Evolutionary conservation across 805 yeast species (phyloP).

Genomic region (Nakazawaea peltata): DNA sequence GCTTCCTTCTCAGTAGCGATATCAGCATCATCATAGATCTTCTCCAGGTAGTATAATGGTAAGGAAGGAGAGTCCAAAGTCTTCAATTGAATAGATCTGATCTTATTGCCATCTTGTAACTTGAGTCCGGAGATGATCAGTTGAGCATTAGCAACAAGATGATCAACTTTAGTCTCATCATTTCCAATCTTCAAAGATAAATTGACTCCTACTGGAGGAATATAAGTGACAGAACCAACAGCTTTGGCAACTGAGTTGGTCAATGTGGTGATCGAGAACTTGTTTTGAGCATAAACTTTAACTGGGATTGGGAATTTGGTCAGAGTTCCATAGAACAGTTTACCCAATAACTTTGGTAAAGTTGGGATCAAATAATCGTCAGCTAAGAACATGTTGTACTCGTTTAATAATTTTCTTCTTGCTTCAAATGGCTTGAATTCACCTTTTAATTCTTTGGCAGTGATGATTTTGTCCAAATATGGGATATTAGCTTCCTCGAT

Average conservation of each 20-base stretch:
- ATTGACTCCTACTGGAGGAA: slow-evolving; percentile 69
- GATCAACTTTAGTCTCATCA: slow-evolving; percentile 32
- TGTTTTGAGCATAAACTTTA: slow-evolving; percentile 27
- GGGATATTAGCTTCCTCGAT: slow-evolving; percentile 41
- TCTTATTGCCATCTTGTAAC: slow-evolving; percentile 24
- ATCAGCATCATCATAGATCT: slow-evolving; percentile 43
- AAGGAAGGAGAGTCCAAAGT: slow-evolving; percentile 69
- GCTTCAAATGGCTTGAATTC: slow-evolving; percentile 86
- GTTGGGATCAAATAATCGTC: slow-evolving; percentile 78
- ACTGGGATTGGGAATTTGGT: slow-evolving; percentile 65
- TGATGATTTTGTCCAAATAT: slow-evolving; percentile 46
- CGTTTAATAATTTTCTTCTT: slow-evolving; percentile 62
- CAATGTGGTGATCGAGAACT: slow-evolving; percentile 43
- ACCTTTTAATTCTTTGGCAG: slow-evolving; percentile 71
- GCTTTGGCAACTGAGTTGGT: slow-evolving; percentile 52
- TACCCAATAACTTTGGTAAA: slow-evolving; percentile 80
- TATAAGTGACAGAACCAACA: slow-evolving; percentile 48
- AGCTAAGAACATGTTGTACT: slow-evolving; percentile 70
- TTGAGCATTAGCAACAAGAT: slow-evolving; percentile 53
- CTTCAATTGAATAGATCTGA: slow-evolving; percentile 59
- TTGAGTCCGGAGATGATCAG: slow-evolving; percentile 43
- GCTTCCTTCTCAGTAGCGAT: slow-evolving; percentile 20
- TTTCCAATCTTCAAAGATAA: slow-evolving; percentile 62
- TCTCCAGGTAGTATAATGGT: slow-evolving; percentile 70
- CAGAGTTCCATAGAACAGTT: slow-evolving; percentile 53